Evolutionary conservation across 2,329 filamentous ascomycete species (phyloP), one percentile per base, ranked within the genome.

Genomic region (Clarireedia hainanense): DNA sequence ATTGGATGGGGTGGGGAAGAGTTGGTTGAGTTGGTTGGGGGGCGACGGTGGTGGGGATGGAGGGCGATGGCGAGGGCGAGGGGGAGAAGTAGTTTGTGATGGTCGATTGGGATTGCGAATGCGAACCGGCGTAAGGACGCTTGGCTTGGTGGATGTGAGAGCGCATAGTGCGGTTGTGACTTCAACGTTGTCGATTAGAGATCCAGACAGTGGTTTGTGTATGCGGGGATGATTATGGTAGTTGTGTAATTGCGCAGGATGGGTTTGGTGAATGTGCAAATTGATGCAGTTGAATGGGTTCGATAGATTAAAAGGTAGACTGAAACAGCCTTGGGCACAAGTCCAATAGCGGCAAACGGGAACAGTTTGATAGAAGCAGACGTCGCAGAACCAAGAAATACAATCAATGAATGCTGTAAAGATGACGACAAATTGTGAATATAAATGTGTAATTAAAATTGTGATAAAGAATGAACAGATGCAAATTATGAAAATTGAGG

Each of bases 11-110:
- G 15, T 75, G 72, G 9, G 71, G 68, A 34, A 68, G 72, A 63
- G 52, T 5, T 4, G 62, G 55, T 42, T 43, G 30, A 34, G 57
- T 30, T 67, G 70, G 43, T 67, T 78, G 20, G 70, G 57, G 26
- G 30, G 57, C 51, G 61, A 52, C 9, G 58, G 60, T 57, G 65
- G 66, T 37, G 36, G 59, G 62, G 34, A 61, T 62, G 47, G 61
- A 56, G 45, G 63, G 30, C 46, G 30, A 39, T 34, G 67, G 65
- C 46, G 30, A 39, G 37, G 67, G 65, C 72, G 85, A 85, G 73
- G 30, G 42, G 37, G 68, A 65, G 72, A 86, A 85, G 73, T 83
- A 86, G 53, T 77, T 80, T 20, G 83, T 85, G 66, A 86, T 86
- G 30, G 30, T 12, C 4, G 30, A 34, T 56, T 61, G 48, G 23